These are phyloP conservation scores for Chrysosphaeria jannelii DNA, from an alignment of 2,329 filamentous ascomycete species.

Conservation along the genomic window DNA sequence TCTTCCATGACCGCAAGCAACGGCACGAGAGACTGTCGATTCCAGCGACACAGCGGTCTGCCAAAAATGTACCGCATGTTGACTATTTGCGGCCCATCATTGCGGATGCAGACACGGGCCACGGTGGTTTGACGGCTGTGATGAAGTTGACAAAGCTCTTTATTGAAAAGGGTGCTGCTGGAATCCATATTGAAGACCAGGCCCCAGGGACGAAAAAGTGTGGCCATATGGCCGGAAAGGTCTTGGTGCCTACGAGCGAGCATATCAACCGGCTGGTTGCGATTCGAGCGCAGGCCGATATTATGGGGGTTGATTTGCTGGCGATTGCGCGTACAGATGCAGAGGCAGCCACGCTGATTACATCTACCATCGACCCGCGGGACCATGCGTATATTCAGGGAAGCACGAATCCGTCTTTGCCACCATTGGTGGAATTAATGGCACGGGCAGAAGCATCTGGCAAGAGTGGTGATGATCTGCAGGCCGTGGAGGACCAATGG, in stretches of 20 bases:
- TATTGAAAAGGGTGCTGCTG: constrained; percentile 81
- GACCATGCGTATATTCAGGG: constrained; percentile 89
- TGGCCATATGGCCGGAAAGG: constrained; percentile 97
- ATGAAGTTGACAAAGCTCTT: constrained; percentile 99
- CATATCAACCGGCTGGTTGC: constrained; percentile 95
- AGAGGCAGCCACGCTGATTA: constrained; percentile 91
- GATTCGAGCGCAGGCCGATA: constrained; percentile 90
- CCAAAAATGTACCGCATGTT: constrained; percentile 37
- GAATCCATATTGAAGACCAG: constrained; percentile 97
- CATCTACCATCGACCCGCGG: constrained; percentile 78
- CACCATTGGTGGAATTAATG: constrained; percentile 80
- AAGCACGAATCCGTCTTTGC: constrained; percentile 54
- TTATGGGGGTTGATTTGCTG: constrained; percentile 81
- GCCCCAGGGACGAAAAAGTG: constrained; percentile 98
- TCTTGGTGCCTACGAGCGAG: constrained; percentile 84
- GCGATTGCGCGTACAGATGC: constrained; percentile 88
- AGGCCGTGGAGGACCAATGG: constrained; percentile 85
- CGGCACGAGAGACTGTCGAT: constrained; percentile 69
- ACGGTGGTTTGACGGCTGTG: constrained; percentile 88
- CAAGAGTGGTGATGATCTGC: constrained; percentile 52
- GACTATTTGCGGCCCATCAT: constrained; percentile 93
- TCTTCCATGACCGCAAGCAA: constrained; percentile 99
- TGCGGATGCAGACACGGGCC: constrained; percentile 88
- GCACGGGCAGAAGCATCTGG: constrained; percentile 52
- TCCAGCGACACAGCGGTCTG: constrained; percentile 34